Evolutionary conservation across 768 basidiomycete species (phyloP).

Genomic region (Auricularia sp.): DNA sequence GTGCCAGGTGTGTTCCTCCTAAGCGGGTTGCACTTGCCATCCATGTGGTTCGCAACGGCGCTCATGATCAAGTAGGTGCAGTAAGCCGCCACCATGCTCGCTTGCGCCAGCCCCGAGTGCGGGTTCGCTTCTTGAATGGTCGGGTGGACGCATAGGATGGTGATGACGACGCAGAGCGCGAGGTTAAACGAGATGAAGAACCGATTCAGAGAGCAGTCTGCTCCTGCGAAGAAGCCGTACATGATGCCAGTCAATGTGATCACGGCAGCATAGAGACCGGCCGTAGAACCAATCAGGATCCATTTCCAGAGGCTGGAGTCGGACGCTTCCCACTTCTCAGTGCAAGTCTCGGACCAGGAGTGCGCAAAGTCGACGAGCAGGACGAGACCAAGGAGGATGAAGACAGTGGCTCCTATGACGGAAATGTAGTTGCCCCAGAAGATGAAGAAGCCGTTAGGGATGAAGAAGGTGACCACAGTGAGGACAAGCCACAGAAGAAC

Average conservation of each 20-base stretch:
- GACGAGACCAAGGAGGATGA: slow-evolving; percentile 94
- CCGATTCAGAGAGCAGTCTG: slow-evolving; percentile 84
- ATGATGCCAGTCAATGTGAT: slow-evolving; percentile 82
- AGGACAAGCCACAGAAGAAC: slow-evolving; percentile 81
- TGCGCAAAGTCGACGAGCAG: slow-evolving; percentile 98
- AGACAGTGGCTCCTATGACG: slow-evolving; percentile 83
- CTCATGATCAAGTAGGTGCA: slow-evolving; percentile 93
- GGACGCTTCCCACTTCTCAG: slow-evolving; percentile 88
- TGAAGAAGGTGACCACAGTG: slow-evolving; percentile 77
- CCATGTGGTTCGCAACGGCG: slow-evolving; percentile 82
- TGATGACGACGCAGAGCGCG: slow-evolving; percentile 65
- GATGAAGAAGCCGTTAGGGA: slow-evolving; percentile 96
- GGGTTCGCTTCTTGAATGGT: slow-evolving; percentile 87
- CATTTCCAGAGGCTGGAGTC: slow-evolving; percentile 81
- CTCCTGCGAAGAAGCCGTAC: slow-evolving; percentile 83
- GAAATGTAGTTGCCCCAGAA: slow-evolving; percentile 94
- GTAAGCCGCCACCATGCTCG: slow-evolving; percentile 95
- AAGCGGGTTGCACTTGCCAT: slow-evolving; percentile 77
- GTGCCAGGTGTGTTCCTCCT: slow-evolving; percentile 39
- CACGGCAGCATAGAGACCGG: slow-evolving; percentile 74
- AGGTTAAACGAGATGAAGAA: slow-evolving; percentile 97
- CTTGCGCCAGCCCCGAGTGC: slow-evolving; percentile 88
- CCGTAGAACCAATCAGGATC: slow-evolving; percentile 87
- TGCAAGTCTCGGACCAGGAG: slow-evolving; percentile 94
- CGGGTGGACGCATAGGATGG: slow-evolving; percentile 75